These are phyloP conservation scores for Scutellaria barbata DNA, from an alignment of 257 asterid species.

Conservation along the genomic window DNA sequence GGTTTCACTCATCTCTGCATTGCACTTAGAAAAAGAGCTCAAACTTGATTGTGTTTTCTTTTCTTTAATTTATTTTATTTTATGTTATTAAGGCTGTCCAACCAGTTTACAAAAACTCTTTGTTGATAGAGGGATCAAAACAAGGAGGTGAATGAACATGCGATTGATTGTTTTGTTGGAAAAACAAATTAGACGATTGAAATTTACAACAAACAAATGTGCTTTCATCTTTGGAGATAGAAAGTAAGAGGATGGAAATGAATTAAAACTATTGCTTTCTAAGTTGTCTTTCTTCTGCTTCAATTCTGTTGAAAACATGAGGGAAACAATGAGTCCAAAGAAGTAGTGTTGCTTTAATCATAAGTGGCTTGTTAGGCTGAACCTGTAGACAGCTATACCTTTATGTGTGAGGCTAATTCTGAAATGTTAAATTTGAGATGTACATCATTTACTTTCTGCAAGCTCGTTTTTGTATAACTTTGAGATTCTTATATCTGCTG, in stretches of 20 bases:
- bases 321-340: too few relatives aligned
- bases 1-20: neutral
- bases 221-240: too few relatives aligned
- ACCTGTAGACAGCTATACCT: neutral
- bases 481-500: conserved; percentile 4
- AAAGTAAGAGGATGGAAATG: too few relatives aligned
- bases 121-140: neutral
- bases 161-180: too few relatives aligned
- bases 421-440: conserved; percentile 1
- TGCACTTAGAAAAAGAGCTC: neutral
- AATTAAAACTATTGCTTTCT: too few relatives aligned
- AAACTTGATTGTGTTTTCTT: neutral
- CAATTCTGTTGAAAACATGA: too few relatives aligned
- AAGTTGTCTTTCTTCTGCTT: too few relatives aligned
- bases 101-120: neutral
- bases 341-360: neutral
- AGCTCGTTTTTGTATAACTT: conserved; percentile 6
- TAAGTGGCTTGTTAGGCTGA: neutral
- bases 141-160: too few relatives aligned
- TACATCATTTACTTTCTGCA: conserved; percentile 8
- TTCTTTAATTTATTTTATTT: neutral
- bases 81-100: neutral
- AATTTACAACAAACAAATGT: too few relatives aligned
- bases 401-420: conserved; percentile 14
- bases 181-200: too few relatives aligned